These are phyloP conservation scores for Myxozyma neglecta DNA, from an alignment of 805 yeast species.

Conservation along the genomic window DNA sequence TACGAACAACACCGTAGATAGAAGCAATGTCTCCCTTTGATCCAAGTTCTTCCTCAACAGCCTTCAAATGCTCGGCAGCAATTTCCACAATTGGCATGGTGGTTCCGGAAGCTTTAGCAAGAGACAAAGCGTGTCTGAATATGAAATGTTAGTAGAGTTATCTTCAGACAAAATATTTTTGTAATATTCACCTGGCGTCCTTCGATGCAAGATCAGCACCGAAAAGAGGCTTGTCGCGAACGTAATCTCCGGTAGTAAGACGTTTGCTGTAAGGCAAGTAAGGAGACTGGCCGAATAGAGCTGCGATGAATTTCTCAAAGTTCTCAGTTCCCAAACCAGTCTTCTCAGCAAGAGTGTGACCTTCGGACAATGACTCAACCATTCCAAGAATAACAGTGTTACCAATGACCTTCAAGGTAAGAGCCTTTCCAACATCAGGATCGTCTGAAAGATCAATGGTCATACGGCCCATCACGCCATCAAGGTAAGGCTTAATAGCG, in stretches of 20 bases:
- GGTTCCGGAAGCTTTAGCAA: slow-evolving; percentile 32
- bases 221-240: slow-evolving; percentile 34
- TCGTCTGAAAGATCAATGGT: slow-evolving; percentile 34
- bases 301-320: slow-evolving; percentile 29
- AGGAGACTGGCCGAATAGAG: slow-evolving; percentile 31
- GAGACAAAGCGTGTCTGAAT: slow-evolving; percentile 32
- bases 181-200: slow-evolving; percentile 26
- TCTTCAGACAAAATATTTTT: background rate
- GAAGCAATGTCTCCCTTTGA: slow-evolving; percentile 35
- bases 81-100: slow-evolving; percentile 32
- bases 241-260: slow-evolving; percentile 29
- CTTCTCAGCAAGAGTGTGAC: slow-evolving; percentile 35
- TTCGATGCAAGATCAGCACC: slow-evolving; percentile 35
- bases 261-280: slow-evolving; percentile 29
- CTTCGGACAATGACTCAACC: slow-evolving; percentile 37
- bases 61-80: slow-evolving; percentile 29
- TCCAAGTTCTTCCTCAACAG: slow-evolving; percentile 31
- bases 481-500: slow-evolving; percentile 31
- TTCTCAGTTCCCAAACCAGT: slow-evolving; percentile 33
- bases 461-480: slow-evolving; percentile 36
- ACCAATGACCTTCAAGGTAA: slow-evolving; percentile 36
- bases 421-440: slow-evolving; percentile 34
- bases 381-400: slow-evolving; percentile 37
- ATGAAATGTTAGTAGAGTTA: background rate
- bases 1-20: slow-evolving; percentile 36